phyloP scores from a whole-genome alignment of 192 early-diverging fungal genomes.

The Phlyctochytrium bullatum region DNA sequence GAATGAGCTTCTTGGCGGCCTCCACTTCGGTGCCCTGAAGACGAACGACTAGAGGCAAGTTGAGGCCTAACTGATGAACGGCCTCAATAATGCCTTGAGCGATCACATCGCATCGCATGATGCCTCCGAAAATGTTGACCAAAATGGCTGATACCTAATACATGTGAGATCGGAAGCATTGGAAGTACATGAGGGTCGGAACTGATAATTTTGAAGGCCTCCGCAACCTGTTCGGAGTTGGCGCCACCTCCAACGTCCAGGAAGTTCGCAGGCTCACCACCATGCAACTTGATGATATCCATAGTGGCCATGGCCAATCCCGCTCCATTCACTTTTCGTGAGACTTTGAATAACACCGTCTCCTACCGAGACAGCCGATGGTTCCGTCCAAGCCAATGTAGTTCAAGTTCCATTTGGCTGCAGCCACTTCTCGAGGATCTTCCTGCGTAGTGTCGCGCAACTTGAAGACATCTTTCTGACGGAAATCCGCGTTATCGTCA shows the following conservation, averaged over 20 bases:
- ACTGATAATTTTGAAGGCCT: conserved; percentile 99
- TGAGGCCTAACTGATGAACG: conserved; percentile 84
- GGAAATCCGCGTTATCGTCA: conserved; percentile 99
- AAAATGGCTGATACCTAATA: conserved; percentile 80
- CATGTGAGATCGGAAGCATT: background rate
- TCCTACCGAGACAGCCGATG: conserved; percentile 91
- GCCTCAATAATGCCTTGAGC: conserved; percentile 97
- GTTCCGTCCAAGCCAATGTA: conserved; percentile 99
- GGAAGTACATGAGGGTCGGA: conserved; percentile 73
- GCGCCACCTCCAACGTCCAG: conserved; percentile 98
- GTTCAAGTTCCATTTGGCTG: conserved; percentile 96
- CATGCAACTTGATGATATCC: conserved; percentile 99
- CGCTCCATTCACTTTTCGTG: conserved; percentile 80
- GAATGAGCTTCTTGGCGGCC: conserved; percentile 88
- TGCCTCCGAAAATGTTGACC: conserved; percentile 99
- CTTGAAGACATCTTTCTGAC: conserved; percentile 84
- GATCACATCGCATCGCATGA: conserved; percentile 99
- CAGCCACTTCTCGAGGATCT: conserved; percentile 95
- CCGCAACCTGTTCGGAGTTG: conserved; percentile 90
- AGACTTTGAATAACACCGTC: background rate
- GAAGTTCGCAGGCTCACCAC: conserved; percentile 98
- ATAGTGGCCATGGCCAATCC: conserved; percentile 99
- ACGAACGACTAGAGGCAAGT: conserved; percentile 94
- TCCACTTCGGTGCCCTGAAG: conserved; percentile 89
- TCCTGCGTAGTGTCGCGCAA: conserved; percentile 94